These are phyloP conservation scores for Porogramme epimiltina DNA, from an alignment of 1,284 basidiomycete genomes.

Conservation along the genomic window DNA sequence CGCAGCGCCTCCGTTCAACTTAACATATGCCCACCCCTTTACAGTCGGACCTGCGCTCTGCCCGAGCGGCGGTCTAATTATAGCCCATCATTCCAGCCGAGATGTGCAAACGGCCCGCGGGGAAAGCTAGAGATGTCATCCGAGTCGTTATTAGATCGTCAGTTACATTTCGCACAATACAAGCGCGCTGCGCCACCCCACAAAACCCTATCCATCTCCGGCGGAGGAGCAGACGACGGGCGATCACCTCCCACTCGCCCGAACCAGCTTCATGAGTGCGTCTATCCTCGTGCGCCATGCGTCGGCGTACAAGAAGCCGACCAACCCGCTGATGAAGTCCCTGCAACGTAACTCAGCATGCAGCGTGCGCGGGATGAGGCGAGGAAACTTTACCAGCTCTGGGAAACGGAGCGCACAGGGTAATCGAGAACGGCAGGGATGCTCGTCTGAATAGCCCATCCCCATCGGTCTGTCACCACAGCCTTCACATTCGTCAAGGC, in stretches of 20 bases:
- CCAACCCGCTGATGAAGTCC: slow-evolving; percentile 77
- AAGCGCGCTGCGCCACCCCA: slow-evolving; percentile 5
- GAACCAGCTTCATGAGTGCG: slow-evolving; percentile 43
- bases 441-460: slow-evolving; percentile 77
- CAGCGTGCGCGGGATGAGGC: slow-evolving; percentile 11
- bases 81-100: too few relatives aligned
- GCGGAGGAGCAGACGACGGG: background rate
- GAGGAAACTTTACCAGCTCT: slow-evolving; percentile 74
- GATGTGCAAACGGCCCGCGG: too few relatives aligned
- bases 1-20: background rate
- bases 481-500: slow-evolving; percentile 87
- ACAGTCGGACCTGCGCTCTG: background rate
- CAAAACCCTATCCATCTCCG: background rate
- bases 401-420: slow-evolving; percentile 75
- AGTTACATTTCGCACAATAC: slow-evolving; percentile 16
- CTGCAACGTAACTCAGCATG: slow-evolving; percentile 39
- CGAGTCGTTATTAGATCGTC: slow-evolving; percentile 21
- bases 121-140: slow-evolving; percentile 2
- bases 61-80: background rate
- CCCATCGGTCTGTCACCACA: slow-evolving; percentile 85
- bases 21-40: too few relatives aligned
- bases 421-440: slow-evolving; percentile 91
- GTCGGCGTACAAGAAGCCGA: slow-evolving; percentile 76
- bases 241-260: slow-evolving; percentile 29
- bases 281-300: slow-evolving; percentile 63